Conservation (phyloP, 225 moss, liverwort and hornwort genomes). For the Neckera pumila region DNA sequence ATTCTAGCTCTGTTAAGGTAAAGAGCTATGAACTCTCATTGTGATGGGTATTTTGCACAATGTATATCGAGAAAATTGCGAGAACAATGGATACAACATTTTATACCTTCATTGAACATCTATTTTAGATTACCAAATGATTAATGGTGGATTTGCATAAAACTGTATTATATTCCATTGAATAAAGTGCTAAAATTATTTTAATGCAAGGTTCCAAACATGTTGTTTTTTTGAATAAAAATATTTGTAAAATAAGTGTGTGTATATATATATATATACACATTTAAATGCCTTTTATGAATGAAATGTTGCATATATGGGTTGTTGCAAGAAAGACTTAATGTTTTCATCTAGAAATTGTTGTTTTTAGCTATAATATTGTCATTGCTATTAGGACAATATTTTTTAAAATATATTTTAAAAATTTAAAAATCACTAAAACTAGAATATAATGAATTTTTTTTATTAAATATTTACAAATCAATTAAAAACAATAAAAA, state of each 20-base stretch:
- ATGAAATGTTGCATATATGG: not conserved
- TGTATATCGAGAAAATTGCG: not conserved
- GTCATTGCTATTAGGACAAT: no score
- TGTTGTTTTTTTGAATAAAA: not conserved
- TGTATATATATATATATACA: not conserved
- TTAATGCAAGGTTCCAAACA: not conserved
- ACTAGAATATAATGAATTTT: no score
- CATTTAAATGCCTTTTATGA: not conserved
- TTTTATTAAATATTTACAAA: no score
- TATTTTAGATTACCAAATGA: not conserved
- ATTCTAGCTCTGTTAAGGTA: fast-evolving
- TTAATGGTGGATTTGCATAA: not conserved
- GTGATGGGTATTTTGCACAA: not conserved
- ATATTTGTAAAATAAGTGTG: not conserved
- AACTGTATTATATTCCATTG: not conserved
- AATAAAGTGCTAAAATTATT: not conserved
- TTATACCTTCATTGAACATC: not conserved
- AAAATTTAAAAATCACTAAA: no score
- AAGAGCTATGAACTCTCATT: not conserved
- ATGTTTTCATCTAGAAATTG: no score
- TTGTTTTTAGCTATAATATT: no score
- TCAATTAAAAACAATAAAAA: no score
- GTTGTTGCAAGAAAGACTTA: no score
- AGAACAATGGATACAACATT: fast-evolving
- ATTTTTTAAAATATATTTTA: no score